phyloP scores from a whole-genome alignment of 768 basidiomycete species.

The Piloderma croceum region DNA sequence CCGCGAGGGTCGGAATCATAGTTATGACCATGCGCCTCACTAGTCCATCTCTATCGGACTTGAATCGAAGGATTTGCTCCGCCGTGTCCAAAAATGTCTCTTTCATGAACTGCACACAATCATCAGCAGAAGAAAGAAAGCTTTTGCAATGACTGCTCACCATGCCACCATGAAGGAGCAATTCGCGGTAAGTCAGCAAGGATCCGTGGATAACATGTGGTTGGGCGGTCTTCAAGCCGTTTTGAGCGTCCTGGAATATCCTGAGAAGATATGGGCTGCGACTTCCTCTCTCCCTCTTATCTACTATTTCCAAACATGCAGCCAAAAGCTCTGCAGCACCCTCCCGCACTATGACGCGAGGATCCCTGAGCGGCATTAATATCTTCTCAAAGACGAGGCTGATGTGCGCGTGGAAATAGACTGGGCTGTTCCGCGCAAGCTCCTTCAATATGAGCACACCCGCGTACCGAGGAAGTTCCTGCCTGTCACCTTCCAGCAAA shows the following conservation, averaged over 20 bases:
- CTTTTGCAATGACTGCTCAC: constrained; percentile 39
- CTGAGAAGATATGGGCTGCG: constrained; percentile 64
- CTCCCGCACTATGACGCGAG: constrained; percentile 85
- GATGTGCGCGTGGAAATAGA: constrained; percentile 85
- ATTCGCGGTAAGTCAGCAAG: constrained; percentile 83
- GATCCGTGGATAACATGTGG: constrained; percentile 93
- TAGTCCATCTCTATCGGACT: constrained; percentile 77
- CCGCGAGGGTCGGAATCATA: constrained; percentile 90
- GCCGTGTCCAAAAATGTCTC: constrained; percentile 83
- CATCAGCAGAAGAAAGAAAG: constrained; percentile 2
- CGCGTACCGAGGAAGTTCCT: constrained; percentile 83
- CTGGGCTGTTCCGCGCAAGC: constrained; percentile 82
- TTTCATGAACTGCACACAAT: constrained; percentile 65
- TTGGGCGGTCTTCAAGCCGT: constrained; percentile 70
- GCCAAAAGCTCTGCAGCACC: constrained; percentile 92
- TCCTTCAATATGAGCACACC: constrained; percentile 94
- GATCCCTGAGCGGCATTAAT: constrained; percentile 82
- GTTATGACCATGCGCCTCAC: constrained; percentile 94
- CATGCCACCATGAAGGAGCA: constrained; percentile 91
- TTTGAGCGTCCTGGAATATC: constrained; percentile 86
- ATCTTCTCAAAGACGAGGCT: constrained; percentile 88
- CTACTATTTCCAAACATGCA: constrained; percentile 85
- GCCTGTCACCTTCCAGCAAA: constrained; percentile 55
- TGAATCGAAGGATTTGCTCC: constrained; percentile 86
- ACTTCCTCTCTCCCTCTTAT: constrained; percentile 61